Evolutionary conservation across 371 early-diverging fungal species (phyloP).

Genomic region (Apophysomyces elegans): DNA sequence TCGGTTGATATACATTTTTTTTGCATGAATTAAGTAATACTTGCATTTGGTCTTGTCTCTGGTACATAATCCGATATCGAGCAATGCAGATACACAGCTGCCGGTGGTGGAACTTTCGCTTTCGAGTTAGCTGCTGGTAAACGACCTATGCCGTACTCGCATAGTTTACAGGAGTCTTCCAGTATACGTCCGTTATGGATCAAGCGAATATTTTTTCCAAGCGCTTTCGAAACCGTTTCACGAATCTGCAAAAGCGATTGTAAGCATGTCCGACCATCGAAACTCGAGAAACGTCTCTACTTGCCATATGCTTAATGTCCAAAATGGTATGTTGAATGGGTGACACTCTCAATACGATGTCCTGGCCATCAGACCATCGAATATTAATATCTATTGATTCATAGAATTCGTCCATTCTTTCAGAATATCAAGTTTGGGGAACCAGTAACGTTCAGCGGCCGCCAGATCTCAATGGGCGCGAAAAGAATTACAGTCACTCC

Average conservation of each 20-base stretch:
- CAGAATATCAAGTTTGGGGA: no score
- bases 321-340: constrained; percentile 26
- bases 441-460: no score
- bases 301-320: constrained; percentile 46
- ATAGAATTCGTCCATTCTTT: constrained; percentile 7
- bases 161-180: constrained; percentile 18
- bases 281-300: not conserved
- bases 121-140: constrained; percentile 20
- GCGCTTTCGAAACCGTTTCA: constrained; percentile 24
- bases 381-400: constrained; percentile 26
- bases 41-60: constrained; percentile 4
- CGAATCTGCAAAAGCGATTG: constrained; percentile 29
- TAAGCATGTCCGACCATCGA: not conserved
- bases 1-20: not conserved
- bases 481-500: no score
- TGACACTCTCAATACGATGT: constrained; percentile 30
- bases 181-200: constrained; percentile 49
- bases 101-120: constrained; percentile 22
- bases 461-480: no score
- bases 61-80: constrained; percentile 26
- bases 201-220: constrained; percentile 41
- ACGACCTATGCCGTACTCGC: constrained; percentile 27
- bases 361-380: constrained; percentile 27
- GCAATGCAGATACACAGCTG: constrained; percentile 28
- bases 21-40: not conserved